phyloP scores from a whole-genome alignment of 2,329 filamentous ascomycete genomes.

The Aspergillus sp. region DNA sequence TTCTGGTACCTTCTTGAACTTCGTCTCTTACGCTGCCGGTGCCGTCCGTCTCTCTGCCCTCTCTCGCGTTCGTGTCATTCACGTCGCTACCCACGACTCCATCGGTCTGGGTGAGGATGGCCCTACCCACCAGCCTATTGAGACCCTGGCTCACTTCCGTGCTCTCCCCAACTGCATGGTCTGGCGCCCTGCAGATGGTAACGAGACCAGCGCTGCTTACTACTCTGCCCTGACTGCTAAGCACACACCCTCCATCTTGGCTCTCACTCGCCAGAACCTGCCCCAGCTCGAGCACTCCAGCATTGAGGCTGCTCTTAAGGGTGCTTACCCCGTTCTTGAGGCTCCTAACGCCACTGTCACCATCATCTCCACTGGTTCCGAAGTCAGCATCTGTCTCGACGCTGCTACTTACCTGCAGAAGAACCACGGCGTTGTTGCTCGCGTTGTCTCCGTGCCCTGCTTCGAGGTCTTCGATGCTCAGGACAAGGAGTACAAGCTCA shows the following conservation, averaged over 20 bases:
- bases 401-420: conserved; percentile 88
- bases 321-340: conserved; percentile 89
- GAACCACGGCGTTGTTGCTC: conserved; percentile 81
- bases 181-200: conserved; percentile 97
- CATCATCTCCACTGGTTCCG: conserved; percentile 91
- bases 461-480: conserved; percentile 96
- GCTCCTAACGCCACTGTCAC: conserved; percentile 81
- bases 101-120: conserved; percentile 99
- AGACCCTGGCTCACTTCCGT: conserved; percentile 97
- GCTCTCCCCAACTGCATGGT: conserved; percentile 99
- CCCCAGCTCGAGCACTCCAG: conserved; percentile 94
- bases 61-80: conserved; percentile 86
- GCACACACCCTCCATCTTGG: conserved; percentile 87
- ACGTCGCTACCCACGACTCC: conserved; percentile 97
- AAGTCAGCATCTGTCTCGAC: conserved; percentile 91
- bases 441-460: conserved; percentile 94
- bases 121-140: conserved; percentile 97
- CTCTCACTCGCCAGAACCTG: conserved; percentile 95
- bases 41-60: conserved; percentile 91
- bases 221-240: conserved; percentile 90
- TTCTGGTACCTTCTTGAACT: conserved; percentile 97
- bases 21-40: conserved; percentile 95
- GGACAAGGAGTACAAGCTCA: conserved; percentile 90
- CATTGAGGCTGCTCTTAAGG: conserved; percentile 86
- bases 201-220: conserved; percentile 97